Conservation (phyloP, 768 basidiomycete species). For the Xanthoconium stramineum region DNA sequence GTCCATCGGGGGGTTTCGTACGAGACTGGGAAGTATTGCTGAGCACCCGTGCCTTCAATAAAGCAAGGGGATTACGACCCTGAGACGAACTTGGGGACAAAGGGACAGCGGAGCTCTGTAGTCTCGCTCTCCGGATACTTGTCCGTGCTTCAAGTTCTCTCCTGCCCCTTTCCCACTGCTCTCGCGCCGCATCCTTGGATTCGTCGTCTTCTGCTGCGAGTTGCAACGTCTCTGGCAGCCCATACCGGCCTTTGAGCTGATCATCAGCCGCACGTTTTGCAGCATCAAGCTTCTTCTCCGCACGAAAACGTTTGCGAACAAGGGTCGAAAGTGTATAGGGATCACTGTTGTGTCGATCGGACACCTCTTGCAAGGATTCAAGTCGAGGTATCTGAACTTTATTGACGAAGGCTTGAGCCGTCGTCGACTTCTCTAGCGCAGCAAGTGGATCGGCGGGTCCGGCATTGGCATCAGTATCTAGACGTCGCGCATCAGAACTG, state of each 20-base stretch:
- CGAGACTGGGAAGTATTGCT: constrained; percentile 48
- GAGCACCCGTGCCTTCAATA: constrained; percentile 55
- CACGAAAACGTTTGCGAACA: constrained; percentile 78
- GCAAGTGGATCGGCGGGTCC: constrained; percentile 79
- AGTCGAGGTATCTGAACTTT: constrained; percentile 79
- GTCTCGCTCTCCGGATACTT: constrained; percentile 47
- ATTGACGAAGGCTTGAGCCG: constrained; percentile 66
- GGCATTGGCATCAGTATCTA: constrained; percentile 68
- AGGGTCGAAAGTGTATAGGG: constrained; percentile 79
- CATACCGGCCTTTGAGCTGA: constrained; percentile 69
- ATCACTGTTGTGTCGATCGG: constrained; percentile 79
- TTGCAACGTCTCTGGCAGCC: constrained; percentile 63
- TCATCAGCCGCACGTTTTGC: constrained; percentile 70
- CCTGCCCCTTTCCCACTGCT: constrained; percentile 57
- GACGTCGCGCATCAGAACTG: not conserved
- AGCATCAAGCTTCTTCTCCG: constrained; percentile 78
- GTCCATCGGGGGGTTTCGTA: constrained; percentile 23
- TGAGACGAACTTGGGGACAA: constrained; percentile 18
- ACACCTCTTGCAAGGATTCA: constrained; percentile 71
- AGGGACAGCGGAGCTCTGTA: constrained; percentile 30
- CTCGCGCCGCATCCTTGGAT: constrained; percentile 55
- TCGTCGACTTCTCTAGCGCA: constrained; percentile 85
- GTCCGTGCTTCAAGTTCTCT: constrained; percentile 43
- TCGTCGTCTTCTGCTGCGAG: constrained; percentile 67
- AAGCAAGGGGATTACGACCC: constrained; percentile 33